A percentile compares a stretch with the other conserved stretches of the same genome.
Evolutionary conservation across 208 protist species (phyloP).

Genomic region (Crithidia acanthocephali): DNA sequence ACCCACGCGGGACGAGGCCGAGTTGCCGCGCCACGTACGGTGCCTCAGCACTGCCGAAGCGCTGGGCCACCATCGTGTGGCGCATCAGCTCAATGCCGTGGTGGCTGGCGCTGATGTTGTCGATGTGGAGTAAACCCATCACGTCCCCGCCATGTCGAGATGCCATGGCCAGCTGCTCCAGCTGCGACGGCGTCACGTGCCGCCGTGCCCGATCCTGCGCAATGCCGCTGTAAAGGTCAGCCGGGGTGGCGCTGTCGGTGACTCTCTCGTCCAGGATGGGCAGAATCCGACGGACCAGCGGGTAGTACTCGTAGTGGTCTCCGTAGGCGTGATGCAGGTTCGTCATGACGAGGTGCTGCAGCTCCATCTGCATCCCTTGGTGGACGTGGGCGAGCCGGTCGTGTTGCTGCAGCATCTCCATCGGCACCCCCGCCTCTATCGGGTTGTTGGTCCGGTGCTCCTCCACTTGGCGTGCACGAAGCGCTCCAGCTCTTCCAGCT

Average conservation of each 20-base stretch:
- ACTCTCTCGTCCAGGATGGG: conserved; percentile 16
- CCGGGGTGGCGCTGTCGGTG: conserved; percentile 19
- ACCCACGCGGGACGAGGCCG: conserved; percentile 21
- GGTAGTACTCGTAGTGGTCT: conserved; percentile 80
- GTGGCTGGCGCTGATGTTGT: conserved; percentile 52
- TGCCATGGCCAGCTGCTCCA: conserved; percentile 6
- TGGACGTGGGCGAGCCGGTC: conserved; percentile 25
- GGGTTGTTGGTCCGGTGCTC: conserved; percentile 33
- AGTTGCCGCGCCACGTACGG: conserved; percentile 26
- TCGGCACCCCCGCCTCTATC: conserved; percentile 45
- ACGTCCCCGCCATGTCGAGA: conserved; percentile 10
- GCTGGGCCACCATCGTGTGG: conserved; percentile 37
- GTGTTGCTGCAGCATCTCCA: conserved; percentile 40
- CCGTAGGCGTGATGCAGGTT: conserved; percentile 53
- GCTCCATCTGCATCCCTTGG: conserved; percentile 23
- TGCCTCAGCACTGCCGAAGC: conserved; percentile 28
- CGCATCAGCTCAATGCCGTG: conserved; percentile 38
- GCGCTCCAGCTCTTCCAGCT: conserved; percentile 33
- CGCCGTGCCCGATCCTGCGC: conserved; percentile 12
- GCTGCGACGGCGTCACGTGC: conserved; percentile 9
- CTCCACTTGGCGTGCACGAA: conserved; percentile 40
- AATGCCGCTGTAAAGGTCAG: conserved; percentile 1
- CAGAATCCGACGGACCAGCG: conserved; percentile 32
- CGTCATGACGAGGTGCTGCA: conserved; percentile 42
- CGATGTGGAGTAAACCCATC: conserved; percentile 36